phyloP scores from a whole-genome alignment of 441 rosid species.

The Raphanus hybrid region DNA sequence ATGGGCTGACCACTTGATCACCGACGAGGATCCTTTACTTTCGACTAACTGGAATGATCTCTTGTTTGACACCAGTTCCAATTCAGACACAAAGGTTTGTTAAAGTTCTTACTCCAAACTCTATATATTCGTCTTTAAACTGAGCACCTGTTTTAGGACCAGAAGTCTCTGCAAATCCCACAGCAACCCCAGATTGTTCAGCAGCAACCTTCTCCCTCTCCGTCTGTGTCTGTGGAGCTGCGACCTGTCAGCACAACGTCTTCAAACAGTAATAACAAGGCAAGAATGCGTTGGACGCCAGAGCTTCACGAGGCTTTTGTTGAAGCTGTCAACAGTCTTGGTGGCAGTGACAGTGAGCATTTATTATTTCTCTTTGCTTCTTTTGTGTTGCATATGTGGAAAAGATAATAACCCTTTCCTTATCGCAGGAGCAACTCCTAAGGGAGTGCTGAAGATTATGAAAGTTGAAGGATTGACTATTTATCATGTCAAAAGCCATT shows the following conservation, averaged over 20 bases:
- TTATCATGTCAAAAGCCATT: conserved; percentile 94
- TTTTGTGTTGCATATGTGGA: neutral
- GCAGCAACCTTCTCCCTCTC: conserved; percentile 63
- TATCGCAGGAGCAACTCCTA: conserved; percentile 85
- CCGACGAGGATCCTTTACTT: conserved; percentile 71
- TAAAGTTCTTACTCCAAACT: too few species aligned
- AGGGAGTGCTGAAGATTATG: conserved; percentile 91
- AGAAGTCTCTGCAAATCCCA: conserved; percentile 26
- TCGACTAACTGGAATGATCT: conserved; percentile 77
- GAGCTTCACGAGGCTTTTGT: conserved; percentile 95
- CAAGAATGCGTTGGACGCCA: conserved; percentile 98
- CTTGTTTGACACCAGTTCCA: conserved; percentile 56
- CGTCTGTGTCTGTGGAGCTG: conserved; percentile 58
- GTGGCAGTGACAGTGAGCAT: conserved; percentile 89
- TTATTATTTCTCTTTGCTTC: conserved; percentile 14
- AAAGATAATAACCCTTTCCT: neutral
- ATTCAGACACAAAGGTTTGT: conserved; percentile 67
- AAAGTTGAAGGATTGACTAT: conserved; percentile 90
- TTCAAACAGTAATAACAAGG: conserved; percentile 60
- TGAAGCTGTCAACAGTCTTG: conserved; percentile 88
- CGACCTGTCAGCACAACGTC: conserved; percentile 56
- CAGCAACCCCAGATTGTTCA: conserved; percentile 45
- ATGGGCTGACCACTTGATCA: conserved; percentile 94
- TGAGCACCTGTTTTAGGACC: conserved; percentile 27
- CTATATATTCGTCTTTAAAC: too few species aligned